These are phyloP conservation scores for Mesembryanthemum crystallinum DNA, from an alignment of 148 eudicot genomes.

Conservation along the genomic window DNA sequence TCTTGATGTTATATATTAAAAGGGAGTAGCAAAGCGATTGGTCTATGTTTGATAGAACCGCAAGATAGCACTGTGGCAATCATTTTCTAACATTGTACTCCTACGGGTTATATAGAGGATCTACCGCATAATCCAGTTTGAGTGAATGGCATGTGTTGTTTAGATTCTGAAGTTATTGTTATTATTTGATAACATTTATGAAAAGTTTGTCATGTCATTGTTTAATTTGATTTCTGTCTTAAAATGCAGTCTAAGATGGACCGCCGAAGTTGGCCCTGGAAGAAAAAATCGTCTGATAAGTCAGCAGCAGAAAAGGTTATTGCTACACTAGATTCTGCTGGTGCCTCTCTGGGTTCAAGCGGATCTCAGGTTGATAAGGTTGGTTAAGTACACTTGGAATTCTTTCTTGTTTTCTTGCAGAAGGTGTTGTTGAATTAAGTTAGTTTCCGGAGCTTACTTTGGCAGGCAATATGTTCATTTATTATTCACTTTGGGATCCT, in stretches of 20 bases:
- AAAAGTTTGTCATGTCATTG: constrained; percentile 14
- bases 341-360: constrained; percentile 38
- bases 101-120: background rate
- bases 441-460: background rate
- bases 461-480: background rate
- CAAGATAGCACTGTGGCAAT: background rate
- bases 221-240: constrained; percentile 6
- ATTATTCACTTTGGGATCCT: background rate
- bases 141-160: background rate
- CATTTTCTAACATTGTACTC: background rate
- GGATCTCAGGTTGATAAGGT: constrained; percentile 67
- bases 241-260: constrained; percentile 58
- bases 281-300: constrained; percentile 89
- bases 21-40: background rate
- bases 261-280: constrained; percentile 96
- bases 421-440: background rate
- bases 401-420: background rate
- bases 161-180: background rate
- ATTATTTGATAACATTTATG: constrained; percentile 4
- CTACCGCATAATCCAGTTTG: background rate
- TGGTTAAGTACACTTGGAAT: constrained; percentile 1
- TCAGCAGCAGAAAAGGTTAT: constrained; percentile 59
- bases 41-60: background rate
- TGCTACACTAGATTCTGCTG: constrained; percentile 54
- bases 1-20: background rate